These are phyloP conservation scores for Schwanniomyces etchellsii DNA, from an alignment of 1,139 yeast species.

Conservation along the genomic window DNA sequence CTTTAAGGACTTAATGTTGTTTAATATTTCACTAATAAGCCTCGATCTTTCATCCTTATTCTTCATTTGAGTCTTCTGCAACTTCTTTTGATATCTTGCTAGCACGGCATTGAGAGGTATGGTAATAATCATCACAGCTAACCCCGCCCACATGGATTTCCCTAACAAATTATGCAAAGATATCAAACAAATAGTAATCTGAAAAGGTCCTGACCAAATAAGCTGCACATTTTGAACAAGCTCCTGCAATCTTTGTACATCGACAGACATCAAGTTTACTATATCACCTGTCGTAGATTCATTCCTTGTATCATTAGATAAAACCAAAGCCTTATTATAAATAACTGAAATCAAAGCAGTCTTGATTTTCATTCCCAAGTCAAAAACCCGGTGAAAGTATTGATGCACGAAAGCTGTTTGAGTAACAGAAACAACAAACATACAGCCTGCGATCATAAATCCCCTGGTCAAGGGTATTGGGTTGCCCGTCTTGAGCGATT, in stretches of 20 bases:
- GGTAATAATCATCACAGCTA: constrained; percentile 72
- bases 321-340: constrained; percentile 71
- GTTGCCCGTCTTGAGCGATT: constrained; percentile 26
- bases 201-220: constrained; percentile 97
- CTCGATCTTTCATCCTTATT: constrained; percentile 46
- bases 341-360: constrained; percentile 74
- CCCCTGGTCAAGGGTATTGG: constrained; percentile 71
- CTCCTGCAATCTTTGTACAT: constrained; percentile 90
- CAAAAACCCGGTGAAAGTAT: constrained; percentile 85
- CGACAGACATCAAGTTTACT: constrained; percentile 95
- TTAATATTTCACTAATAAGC: constrained; percentile 77
- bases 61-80: constrained; percentile 58
- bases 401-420: constrained; percentile 90
- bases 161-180: constrained; percentile 78
- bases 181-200: constrained; percentile 70
- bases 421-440: constrained; percentile 76
- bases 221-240: constrained; percentile 81
- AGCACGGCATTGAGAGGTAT: constrained; percentile 78
- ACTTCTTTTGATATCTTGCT: constrained; percentile 65
- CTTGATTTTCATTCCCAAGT: constrained; percentile 84
- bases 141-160: constrained; percentile 97
- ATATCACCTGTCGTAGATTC: constrained; percentile 91
- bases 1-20: constrained; percentile 87
- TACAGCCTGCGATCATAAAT: constrained; percentile 70
- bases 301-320: constrained; percentile 81